These are phyloP conservation scores for Lactuca sativa DNA, from an alignment of 129 eudicot species.

Conservation along the genomic window DNA sequence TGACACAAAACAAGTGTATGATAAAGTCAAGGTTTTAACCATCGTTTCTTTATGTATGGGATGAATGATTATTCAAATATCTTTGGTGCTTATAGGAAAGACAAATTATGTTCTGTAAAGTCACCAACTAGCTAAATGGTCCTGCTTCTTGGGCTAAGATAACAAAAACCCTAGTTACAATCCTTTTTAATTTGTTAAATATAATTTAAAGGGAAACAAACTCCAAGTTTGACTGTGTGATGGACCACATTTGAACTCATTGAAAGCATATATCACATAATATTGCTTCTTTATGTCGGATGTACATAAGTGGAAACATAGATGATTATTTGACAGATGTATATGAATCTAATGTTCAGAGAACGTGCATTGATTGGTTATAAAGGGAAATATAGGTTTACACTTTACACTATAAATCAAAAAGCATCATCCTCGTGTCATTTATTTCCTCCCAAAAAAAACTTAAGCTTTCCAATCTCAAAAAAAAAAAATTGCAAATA, in stretches of 20 bases:
- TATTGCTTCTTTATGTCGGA: constrained; percentile 24
- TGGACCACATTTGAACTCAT: constrained; percentile 36
- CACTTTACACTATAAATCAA: background rate
- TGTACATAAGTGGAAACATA: constrained; percentile 24
- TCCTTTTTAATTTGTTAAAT: constrained; percentile 13
- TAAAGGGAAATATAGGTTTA: constrained; percentile 1
- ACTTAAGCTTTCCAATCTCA: background rate
- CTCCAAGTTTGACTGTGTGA: constrained; percentile 29
- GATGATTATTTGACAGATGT: constrained; percentile 1
- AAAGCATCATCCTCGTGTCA: background rate
- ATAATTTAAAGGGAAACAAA: constrained; percentile 8
- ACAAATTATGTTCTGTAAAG: constrained; percentile 32
- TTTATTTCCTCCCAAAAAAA: background rate
- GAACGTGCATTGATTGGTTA: constrained; percentile 7
- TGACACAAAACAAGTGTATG: constrained; percentile 21
- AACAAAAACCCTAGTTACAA: constrained; percentile 18
- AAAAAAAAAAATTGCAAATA: too few species aligned
- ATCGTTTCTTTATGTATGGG: constrained; percentile 37
- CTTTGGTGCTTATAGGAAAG: constrained; percentile 20
- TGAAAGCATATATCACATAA: constrained; percentile 5
- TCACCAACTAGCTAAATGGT: constrained; percentile 33
- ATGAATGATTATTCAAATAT: constrained; percentile 40
- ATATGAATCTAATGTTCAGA: background rate
- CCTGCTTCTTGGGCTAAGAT: constrained; percentile 40
- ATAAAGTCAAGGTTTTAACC: constrained; percentile 19